These are phyloP conservation scores for Taphrina confusa DNA, from an alignment of 1,139 yeast genomes.

Conservation along the genomic window DNA sequence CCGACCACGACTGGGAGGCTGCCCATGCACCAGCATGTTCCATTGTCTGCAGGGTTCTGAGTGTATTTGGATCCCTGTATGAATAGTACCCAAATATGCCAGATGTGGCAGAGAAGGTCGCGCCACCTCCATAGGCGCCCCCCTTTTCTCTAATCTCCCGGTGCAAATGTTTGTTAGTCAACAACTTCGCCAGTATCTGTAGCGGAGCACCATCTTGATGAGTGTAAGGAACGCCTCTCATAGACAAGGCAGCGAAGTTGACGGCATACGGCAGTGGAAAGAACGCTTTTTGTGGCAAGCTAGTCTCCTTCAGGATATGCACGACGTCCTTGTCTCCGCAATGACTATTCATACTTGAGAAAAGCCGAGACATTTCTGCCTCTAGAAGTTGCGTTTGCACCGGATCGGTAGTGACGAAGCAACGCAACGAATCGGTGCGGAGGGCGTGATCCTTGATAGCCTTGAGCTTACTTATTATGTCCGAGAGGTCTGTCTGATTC, in stretches of 20 bases:
- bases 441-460: slow-evolving; percentile 57
- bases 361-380: slow-evolving; percentile 44
- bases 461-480: slow-evolving; percentile 44
- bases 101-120: slow-evolving; percentile 75
- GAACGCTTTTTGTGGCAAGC: slow-evolving; percentile 48
- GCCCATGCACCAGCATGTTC: slow-evolving; percentile 61
- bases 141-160: slow-evolving; percentile 91
- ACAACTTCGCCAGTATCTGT: slow-evolving; percentile 75
- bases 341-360: background rate
- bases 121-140: slow-evolving; percentile 98
- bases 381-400: slow-evolving; percentile 54
- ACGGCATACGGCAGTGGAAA: slow-evolving; percentile 86
- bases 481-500: slow-evolving; percentile 57
- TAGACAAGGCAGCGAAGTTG: slow-evolving; percentile 73
- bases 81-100: slow-evolving; percentile 83
- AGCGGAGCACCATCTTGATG: slow-evolving; percentile 79
- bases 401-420: slow-evolving; percentile 53
- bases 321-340: too few relatives aligned
- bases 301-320: background rate
- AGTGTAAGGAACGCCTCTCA: slow-evolving; percentile 66
- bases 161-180: slow-evolving; percentile 82
- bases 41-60: slow-evolving; percentile 65
- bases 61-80: slow-evolving; percentile 89
- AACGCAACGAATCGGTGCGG: slow-evolving; percentile 51
- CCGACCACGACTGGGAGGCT: slow-evolving; percentile 54